These are phyloP conservation scores for Eragrostis nindensis DNA, from an alignment of 176 grass and related monocot genomes.

Conservation along the genomic window DNA sequence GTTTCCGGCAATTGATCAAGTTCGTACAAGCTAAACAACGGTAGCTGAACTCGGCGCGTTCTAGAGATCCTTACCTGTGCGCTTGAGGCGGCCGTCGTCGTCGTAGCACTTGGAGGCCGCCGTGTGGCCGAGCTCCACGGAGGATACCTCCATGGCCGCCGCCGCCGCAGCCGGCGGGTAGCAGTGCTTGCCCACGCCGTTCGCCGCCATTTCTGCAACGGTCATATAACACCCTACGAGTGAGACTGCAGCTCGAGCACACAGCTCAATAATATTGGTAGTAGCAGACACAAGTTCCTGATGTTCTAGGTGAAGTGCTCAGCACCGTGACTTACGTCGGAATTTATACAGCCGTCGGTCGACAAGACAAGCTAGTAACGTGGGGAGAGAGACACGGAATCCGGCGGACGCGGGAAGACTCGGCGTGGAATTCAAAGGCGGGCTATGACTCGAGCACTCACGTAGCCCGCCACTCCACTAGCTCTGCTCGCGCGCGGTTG, in stretches of 20 bases:
- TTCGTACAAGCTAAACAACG: background rate
- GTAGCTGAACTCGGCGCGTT: background rate
- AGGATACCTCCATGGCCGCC: conserved; percentile 49
- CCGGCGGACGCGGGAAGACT: background rate
- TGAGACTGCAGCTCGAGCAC: background rate
- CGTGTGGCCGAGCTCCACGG: conserved; percentile 58
- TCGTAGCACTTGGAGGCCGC: conserved; percentile 75
- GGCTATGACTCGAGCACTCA: background rate
- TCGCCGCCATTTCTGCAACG: conserved; percentile 64
- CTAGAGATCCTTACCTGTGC: conserved; percentile 50
- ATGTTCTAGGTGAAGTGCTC: background rate
- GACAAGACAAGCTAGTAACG: background rate
- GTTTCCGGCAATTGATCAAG: background rate
- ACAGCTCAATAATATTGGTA: background rate
- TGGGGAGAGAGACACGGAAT: background rate
- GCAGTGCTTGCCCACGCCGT: conserved; percentile 44
- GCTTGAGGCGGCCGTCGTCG: conserved; percentile 88
- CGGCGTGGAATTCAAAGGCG: conserved; percentile 37
- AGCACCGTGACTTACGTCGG: background rate
- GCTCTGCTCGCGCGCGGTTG: background rate
- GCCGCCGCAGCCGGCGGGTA: conserved; percentile 26
- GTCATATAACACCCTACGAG: conserved; percentile 34
- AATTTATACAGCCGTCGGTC: conserved; percentile 32
- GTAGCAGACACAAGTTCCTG: background rate
- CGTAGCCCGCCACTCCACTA: background rate